Base-by-base conservation (phyloP, 306 rosid species). In the Fagus sylvatica region DNA sequence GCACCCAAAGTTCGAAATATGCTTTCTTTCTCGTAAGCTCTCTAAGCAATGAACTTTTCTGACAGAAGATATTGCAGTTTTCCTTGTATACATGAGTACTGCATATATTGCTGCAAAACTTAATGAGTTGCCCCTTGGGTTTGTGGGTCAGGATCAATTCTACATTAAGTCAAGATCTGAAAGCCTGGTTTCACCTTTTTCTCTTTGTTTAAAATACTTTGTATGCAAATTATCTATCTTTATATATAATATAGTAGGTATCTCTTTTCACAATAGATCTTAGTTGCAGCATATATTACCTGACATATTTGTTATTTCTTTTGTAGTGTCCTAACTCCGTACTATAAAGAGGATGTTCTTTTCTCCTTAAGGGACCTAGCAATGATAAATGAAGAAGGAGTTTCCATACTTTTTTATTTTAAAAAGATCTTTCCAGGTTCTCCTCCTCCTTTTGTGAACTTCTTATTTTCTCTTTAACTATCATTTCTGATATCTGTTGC, bases 351-450 rank as follows among this genome's bases (percentile, higher is more conserved):
- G 82, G 84, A 89, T 1, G 98, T 94, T 79, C 93, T 90, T 74
- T 92, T 92, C 88, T 92, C 98, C 72, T 66, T 72, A 4, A 79
- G 88, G 1, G 89, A 80, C 71, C 75, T 94, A 62, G 88, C 86
- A 76, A 36, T 66, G 85, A 79, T 32, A 77, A 94, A 91, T 62
- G 97, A 91, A 82, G 98, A 94, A 85, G 97, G 97, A 56, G 95
- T 94, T 71, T 92, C 98, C 59, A 89, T 92, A 72, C 97, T 94
- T 65, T 91, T 92, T 82, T 94, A 92, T 85, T 86, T 94, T 88
- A 95, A 92, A 84, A 90, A 94, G 86, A 94, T 92, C 59, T 94
- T 84, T 87, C 98, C 98, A 84, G 98, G 98, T 94, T 74, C 57
- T 57, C 46, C 32, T 56, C 33, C 53, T 71, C 78, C 49, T 19